Percentiles rank a stretch among this genome's conserved stretches.
phyloP scores from a whole-genome alignment of 225 moss, liverwort and hornwort genomes.

The Neckera pumila region DNA sequence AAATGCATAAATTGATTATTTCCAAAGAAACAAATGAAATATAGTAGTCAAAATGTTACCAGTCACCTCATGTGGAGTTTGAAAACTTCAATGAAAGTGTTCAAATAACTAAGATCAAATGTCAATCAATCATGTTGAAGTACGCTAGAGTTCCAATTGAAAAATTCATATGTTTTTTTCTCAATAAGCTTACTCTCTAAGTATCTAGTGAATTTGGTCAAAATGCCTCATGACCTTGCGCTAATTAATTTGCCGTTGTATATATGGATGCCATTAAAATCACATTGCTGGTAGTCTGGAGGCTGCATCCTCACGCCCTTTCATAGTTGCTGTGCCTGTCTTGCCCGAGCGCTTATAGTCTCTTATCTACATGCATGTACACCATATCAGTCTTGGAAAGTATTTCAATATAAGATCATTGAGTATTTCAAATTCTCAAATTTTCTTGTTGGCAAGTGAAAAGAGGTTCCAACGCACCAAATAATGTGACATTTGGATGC shows the following conservation, averaged over 20 bases:
- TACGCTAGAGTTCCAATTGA: fast-evolving
- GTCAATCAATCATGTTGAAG: not conserved
- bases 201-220: not conserved
- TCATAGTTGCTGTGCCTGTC: slow-evolving; percentile 34
- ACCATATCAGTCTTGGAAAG: not conserved
- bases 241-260: not conserved
- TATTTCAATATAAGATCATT: not conserved
- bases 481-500: fast-evolving
- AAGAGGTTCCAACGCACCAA: fast-evolving
- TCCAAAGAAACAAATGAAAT: not conserved
- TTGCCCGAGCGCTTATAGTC: slow-evolving; percentile 96
- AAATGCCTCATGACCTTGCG: not conserved
- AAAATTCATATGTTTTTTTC: not conserved
- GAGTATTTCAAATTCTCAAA: not conserved
- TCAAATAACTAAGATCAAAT: not conserved
- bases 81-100: not conserved
- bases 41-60: not conserved
- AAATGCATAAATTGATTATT: not conserved
- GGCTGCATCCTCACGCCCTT: slow-evolving; percentile 13
- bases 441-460: not conserved
- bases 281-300: slow-evolving; percentile 8
- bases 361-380: slow-evolving; percentile 53
- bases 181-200: not conserved
- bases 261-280: not conserved
- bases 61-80: not conserved